Evolutionary conservation across 495 filamentous ascomycete species (phyloP).

Genomic region (Rostrohypoxylon terebratum): DNA sequence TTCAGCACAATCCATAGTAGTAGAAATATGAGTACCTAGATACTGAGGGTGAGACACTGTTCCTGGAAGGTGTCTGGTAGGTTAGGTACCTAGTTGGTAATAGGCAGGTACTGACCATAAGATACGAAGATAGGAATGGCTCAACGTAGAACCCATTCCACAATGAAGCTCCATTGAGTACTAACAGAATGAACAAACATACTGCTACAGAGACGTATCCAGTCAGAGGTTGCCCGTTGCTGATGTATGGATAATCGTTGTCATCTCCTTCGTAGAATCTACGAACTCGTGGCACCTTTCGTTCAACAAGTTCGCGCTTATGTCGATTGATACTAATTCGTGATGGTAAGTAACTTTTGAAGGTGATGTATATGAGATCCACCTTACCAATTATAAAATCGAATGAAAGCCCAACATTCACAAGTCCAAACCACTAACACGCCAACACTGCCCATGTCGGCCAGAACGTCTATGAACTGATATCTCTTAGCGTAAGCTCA

Average conservation of each 20-base stretch:
- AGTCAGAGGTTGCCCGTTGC: constrained; percentile 56
- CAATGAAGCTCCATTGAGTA: constrained; percentile 55
- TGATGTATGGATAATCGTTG: constrained; percentile 58
- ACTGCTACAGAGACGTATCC: constrained; percentile 54
- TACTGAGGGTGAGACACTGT: constrained; percentile 5
- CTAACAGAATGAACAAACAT: constrained; percentile 54
- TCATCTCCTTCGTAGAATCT: constrained; percentile 46
- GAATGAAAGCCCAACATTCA: constrained; percentile 59
- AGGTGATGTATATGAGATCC: neutral
- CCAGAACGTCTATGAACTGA: constrained; percentile 52
- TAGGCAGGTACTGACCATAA: constrained; percentile 47
- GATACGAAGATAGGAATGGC: constrained; percentile 55
- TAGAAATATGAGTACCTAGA: constrained; percentile 49
- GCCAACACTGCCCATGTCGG: constrained; percentile 51
- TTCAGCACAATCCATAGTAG: constrained; percentile 51
- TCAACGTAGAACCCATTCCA: constrained; percentile 52
- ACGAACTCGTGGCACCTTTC: constrained; percentile 47
- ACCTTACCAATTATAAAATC: constrained; percentile 54
- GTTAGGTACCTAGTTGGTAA: neutral
- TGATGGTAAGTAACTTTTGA: neutral
- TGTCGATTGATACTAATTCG: constrained; percentile 52
- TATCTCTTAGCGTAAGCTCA: neutral
- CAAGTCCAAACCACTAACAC: constrained; percentile 57
- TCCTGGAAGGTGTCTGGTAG: neutral
- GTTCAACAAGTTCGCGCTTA: constrained; percentile 39